Conservation (phyloP, 177 flowering plant genomes). For the Vitis hybrid region DNA sequence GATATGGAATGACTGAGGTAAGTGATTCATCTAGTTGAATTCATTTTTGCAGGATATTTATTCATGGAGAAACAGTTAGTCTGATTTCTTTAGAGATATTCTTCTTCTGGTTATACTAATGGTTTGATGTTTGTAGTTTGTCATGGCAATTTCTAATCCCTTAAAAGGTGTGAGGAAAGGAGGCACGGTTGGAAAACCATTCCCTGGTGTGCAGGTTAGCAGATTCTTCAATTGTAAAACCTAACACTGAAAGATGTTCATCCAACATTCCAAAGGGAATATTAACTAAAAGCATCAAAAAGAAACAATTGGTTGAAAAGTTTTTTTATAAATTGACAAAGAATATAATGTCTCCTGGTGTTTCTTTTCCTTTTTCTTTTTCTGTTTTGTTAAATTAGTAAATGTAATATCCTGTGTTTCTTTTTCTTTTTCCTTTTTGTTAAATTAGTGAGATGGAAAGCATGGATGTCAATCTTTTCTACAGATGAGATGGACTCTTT, state of each 20-base stretch:
- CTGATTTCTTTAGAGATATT: not conserved
- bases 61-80: not conserved
- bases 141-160: constrained; percentile 97
- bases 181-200: constrained; percentile 96
- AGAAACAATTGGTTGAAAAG: no score
- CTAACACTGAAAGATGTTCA: not conserved
- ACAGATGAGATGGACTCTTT: not conserved
- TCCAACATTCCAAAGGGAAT: no score
- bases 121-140: constrained; percentile 61
- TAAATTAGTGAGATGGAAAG: no score
- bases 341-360: no score
- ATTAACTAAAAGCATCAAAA: no score
- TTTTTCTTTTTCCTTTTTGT: no score
- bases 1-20: constrained; percentile 99
- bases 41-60: not conserved
- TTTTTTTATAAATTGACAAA: no score
- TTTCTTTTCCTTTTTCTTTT: no score
- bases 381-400: no score
- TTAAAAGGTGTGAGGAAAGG: constrained; percentile 75
- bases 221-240: not conserved
- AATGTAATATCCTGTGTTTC: no score
- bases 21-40: constrained; percentile 13
- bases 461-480: no score
- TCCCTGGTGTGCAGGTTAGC: constrained; percentile 89
- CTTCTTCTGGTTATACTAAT: constrained; percentile 5